Conservation (phyloP, 768 basidiomycete species). For the Amanita muscaria region DNA sequence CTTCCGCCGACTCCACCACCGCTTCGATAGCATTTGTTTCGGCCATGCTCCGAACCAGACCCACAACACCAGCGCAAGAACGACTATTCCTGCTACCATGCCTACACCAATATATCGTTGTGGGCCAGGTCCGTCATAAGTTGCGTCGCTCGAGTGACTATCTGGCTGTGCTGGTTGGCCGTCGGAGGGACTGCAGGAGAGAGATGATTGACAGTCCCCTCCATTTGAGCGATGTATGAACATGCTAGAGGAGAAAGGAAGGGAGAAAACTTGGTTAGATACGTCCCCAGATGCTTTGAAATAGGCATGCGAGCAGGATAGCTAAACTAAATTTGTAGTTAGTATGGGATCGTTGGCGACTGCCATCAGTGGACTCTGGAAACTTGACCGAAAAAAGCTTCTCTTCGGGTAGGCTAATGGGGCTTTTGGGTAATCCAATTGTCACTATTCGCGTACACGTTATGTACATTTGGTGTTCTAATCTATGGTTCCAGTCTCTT, state of each 20-base stretch:
- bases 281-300: neutral
- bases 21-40: conserved; percentile 17
- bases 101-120: conserved; percentile 38
- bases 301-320: conserved; percentile 9
- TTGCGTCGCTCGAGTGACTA: conserved; percentile 12
- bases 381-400: conserved; percentile 13
- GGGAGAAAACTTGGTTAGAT: conserved; percentile 5
- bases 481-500: conserved; percentile 81
- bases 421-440: neutral
- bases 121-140: conserved; percentile 23
- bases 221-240: conserved; percentile 20
- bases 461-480: conserved; percentile 6
- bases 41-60: conserved; percentile 27
- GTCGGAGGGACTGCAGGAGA: conserved; percentile 12
- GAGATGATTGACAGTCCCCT: conserved; percentile 16
- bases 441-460: conserved; percentile 13
- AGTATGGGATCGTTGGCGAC: conserved; percentile 17
- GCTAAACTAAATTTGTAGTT: conserved; percentile 18
- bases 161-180: conserved; percentile 20
- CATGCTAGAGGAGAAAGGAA: conserved; percentile 18
- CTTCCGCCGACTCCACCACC: conserved; percentile 12
- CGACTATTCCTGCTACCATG: conserved; percentile 28
- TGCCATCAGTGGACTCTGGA: too few relatives aligned
- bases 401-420: conserved; percentile 27
- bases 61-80: conserved; percentile 31